Evolutionary conservation across 441 rosid species (phyloP), one percentile per base, ranked within the genome.

Genomic region (Arabidopsis lyrata): DNA sequence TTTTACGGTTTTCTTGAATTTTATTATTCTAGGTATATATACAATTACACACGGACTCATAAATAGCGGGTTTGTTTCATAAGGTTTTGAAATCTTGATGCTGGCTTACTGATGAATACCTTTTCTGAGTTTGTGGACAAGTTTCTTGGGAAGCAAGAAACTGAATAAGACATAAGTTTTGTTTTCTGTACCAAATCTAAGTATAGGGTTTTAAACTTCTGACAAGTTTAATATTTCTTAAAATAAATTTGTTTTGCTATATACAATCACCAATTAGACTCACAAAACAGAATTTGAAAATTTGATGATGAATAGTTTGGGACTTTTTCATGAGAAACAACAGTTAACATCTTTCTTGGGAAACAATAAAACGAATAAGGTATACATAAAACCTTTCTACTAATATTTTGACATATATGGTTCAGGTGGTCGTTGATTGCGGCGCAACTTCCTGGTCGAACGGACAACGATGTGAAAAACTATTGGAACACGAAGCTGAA

Each of bases 401-500:
- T 35, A 15, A 10, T 38, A 1, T 27, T 38, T 29, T 57, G 10
- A 41, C 57, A 63, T 35, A 55, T 58, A n/a, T 59, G 68, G 48
- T 50, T 75, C 86, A 95, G 98, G 70, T 90, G 98, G 98, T 88
- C 99, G 3, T 58, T 90, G 52, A 92, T 92, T 8, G 99, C 99
- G n/a, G 95, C 96, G 15, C 98, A 95, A 74, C 79, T 95, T 69
- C 96, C 96, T 3, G 99, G 98, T 24, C 88, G 99, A 5, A 91
- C 99, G 0, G 99, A 91, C 78, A 92, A 93, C 64, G 98, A 95
- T 32, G 93, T 95, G 55, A 92, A 95, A 68, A 92, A 95, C 77
- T 88, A 91, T 67, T 90, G 97, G 99, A 95, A 95, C 81, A 95
- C 99, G 2, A 91, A 91, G 86, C 83, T 92, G 66, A 95, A 92